Percentiles rank a stretch among this genome's conserved stretches.
These are phyloP conservation scores for Penicillium sclerotiorum DNA, from an alignment of 2,329 filamentous ascomycete genomes.

Conservation along the genomic window DNA sequence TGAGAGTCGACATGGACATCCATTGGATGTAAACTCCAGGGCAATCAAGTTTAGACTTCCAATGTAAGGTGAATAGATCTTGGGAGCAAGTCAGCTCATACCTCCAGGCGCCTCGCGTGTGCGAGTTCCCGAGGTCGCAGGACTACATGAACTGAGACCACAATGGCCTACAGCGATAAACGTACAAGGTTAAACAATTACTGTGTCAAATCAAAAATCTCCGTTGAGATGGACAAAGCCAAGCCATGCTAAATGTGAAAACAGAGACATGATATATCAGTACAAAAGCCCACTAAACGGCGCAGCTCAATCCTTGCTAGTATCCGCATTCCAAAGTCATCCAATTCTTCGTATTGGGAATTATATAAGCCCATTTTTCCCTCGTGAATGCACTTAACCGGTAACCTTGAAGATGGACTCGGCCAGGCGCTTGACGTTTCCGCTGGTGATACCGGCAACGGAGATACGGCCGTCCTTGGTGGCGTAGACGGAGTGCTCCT, in stretches of 20 bases:
- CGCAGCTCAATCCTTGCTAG: constrained; percentile 2
- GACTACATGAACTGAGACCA: no score
- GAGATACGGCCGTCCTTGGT: constrained; percentile 70
- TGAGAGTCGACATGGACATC: no score
- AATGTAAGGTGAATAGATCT: no score
- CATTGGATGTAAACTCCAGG: no score
- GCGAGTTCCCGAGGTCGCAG: no score
- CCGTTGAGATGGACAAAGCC: constrained; percentile 27
- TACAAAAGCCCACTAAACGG: constrained; percentile 20
- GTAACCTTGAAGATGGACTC: constrained; percentile 56
- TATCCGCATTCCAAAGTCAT: no score
- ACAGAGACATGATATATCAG: constrained; percentile 32
- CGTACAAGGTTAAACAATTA: background rate
- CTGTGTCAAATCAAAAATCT: constrained; percentile 26
- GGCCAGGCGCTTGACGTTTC: constrained; percentile 54
- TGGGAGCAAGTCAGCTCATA: no score
- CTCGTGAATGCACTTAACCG: constrained; percentile 37
- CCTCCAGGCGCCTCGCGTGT: no score
- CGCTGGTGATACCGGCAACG: constrained; percentile 52
- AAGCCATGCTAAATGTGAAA: constrained; percentile 28
- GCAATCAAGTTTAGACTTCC: no score
- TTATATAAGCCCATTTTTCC: background rate
- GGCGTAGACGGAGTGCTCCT: constrained; percentile 97
- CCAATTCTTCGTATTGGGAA: background rate
- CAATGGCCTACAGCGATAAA: no score